These are phyloP conservation scores for Hymenoscyphus albidus DNA, from an alignment of 2,329 filamentous ascomycete species.

Conservation along the genomic window DNA sequence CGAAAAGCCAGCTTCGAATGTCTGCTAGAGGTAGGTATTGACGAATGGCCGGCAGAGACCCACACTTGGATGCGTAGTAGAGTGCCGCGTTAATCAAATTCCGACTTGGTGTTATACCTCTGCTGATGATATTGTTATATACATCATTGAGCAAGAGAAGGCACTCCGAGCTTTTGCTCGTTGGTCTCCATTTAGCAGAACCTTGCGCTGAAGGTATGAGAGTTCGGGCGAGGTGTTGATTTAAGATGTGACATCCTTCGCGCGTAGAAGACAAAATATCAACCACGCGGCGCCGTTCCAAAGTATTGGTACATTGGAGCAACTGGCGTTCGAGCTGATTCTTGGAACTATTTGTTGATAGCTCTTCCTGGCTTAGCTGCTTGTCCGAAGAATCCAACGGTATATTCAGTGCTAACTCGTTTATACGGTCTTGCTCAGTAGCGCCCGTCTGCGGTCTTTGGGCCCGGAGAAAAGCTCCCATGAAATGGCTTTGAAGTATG, in stretches of 20 bases:
- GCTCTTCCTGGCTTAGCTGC: not conserved
- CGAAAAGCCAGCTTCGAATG: not conserved
- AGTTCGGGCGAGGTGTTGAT: not conserved
- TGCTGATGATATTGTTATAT: not conserved
- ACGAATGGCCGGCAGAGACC: not conserved
- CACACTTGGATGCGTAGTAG: not conserved
- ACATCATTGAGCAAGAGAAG: not conserved
- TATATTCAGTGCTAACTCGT: not conserved
- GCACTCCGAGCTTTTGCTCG: not conserved
- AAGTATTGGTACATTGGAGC: not conserved
- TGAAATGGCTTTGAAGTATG: not conserved
- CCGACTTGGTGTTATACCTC: not conserved
- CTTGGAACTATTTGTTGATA: not conserved
- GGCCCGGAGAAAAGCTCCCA: not conserved
- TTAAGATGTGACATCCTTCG: conserved; percentile 1
- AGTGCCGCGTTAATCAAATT: not conserved
- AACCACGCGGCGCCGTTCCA: not conserved
- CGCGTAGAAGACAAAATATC: not conserved
- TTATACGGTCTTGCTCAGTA: not conserved
- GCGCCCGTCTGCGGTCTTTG: not conserved
- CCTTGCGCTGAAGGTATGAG: not conserved
- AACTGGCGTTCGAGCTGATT: not conserved
- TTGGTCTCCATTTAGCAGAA: not conserved
- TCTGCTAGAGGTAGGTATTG: conserved; percentile 15
- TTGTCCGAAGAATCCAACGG: not conserved